Evolutionary conservation across 2,329 filamentous ascomycete species (phyloP).

Genomic region (Cladosporium sp.): DNA sequence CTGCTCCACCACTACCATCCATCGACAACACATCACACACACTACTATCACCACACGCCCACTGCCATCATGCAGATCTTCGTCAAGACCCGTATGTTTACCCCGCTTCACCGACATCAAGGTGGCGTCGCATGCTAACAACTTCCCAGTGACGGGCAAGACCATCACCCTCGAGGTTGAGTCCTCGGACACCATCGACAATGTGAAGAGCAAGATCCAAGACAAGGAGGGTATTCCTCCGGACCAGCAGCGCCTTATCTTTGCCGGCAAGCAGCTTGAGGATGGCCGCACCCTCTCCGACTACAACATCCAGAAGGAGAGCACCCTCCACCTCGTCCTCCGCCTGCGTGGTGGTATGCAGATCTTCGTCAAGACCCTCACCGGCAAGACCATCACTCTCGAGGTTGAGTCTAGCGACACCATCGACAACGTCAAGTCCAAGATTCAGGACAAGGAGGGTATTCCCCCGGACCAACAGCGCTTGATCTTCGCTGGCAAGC

Average conservation of each 20-base stretch:
- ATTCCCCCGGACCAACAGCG: constrained; percentile 94
- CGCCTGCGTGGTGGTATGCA: constrained; percentile 84
- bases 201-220: constrained; percentile 95
- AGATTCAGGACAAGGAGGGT: constrained; percentile 78
- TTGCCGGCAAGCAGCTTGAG: constrained; percentile 93
- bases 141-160: constrained; percentile 57
- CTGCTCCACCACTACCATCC: constrained; percentile 1
- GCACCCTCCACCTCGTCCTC: constrained; percentile 91
- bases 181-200: constrained; percentile 84
- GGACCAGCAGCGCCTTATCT: constrained; percentile 93
- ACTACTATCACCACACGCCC: constrained; percentile 3
- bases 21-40: constrained; percentile 8
- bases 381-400: constrained; percentile 98
- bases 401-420: constrained; percentile 91
- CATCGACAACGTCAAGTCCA: constrained; percentile 90
- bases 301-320: constrained; percentile 97
- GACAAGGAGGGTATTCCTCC: constrained; percentile 97
- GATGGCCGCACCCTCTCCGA: constrained; percentile 86
- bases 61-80: constrained; percentile 80
- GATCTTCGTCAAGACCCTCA: constrained; percentile 96
- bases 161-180: constrained; percentile 66
- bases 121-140: constrained; percentile 30
- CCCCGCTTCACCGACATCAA: constrained; percentile 25
- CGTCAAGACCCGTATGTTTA: constrained; percentile 82
- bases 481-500: constrained; percentile 53